Percentiles rank a stretch among this genome's conserved stretches.
phyloP scores from a whole-genome alignment of 208 protist genomes.

The Trypanosoma cruzi region DNA sequence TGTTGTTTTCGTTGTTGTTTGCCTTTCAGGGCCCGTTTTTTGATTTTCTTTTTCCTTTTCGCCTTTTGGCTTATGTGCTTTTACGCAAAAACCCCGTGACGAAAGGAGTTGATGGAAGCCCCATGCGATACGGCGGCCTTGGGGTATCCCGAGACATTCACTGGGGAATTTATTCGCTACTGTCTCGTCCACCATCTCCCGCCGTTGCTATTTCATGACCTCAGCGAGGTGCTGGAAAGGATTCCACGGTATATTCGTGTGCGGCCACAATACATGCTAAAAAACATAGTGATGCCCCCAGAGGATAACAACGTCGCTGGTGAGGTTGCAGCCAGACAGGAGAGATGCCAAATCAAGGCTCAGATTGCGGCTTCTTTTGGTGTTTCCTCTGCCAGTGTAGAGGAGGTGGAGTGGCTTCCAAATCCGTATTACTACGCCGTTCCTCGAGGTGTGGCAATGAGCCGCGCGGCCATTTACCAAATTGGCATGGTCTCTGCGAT shows the following conservation, averaged over 20 bases:
- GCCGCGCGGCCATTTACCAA: constrained; percentile 31
- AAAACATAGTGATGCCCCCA: not conserved
- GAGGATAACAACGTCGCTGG: not conserved
- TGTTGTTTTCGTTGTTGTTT: too few species aligned
- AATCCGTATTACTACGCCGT: constrained; percentile 48
- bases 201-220: constrained; percentile 59
- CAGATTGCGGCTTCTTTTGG: constrained; percentile 33
- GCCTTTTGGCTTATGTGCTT: not conserved
- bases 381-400: constrained; percentile 27
- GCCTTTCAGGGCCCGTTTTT: too few species aligned
- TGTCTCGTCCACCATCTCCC: constrained; percentile 47
- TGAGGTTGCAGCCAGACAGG: not conserved
- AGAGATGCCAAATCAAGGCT: constrained; percentile 10
- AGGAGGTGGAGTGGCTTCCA: constrained; percentile 63
- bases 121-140: not conserved
- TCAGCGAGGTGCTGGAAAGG: constrained; percentile 14
- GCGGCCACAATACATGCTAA: constrained; percentile 30
- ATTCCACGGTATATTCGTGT: constrained; percentile 64
- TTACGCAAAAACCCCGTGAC: not conserved
- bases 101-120: not conserved
- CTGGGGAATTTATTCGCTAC: constrained; percentile 46
- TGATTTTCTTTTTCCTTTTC: not conserved
- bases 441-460: constrained; percentile 39
- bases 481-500: constrained; percentile 63
- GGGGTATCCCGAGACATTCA: constrained; percentile 59